These are phyloP conservation scores for Blastocystis sp. DNA, from an alignment of 352 stramenopile genomes.

Conservation along the genomic window DNA sequence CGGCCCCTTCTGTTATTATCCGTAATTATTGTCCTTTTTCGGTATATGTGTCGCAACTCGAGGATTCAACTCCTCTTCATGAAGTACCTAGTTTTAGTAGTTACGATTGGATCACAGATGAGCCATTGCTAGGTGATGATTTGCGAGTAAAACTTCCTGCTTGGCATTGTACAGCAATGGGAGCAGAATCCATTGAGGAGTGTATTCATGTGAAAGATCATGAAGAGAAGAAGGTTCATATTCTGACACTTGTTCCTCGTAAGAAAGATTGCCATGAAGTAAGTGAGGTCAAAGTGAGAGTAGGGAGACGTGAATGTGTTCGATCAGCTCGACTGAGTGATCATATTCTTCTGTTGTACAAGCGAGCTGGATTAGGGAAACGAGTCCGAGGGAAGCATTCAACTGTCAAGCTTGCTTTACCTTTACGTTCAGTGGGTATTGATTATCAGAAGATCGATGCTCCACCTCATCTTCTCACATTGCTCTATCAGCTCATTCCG, in stretches of 20 bases:
- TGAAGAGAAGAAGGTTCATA: background rate
- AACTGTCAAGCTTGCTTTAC: conserved; percentile 11
- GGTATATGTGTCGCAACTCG: background rate
- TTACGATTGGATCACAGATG: background rate
- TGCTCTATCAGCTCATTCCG: background rate
- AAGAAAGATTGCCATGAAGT: conserved; percentile 29
- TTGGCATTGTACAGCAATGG: background rate
- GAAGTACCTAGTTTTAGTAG: background rate
- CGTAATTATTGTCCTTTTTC: conserved; percentile 42
- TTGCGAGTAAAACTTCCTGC: background rate
- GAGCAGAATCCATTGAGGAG: background rate
- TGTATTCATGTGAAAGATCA: background rate
- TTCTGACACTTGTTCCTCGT: background rate
- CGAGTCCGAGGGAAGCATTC: conserved; percentile 1
- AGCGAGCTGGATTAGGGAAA: background rate
- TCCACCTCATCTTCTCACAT: background rate
- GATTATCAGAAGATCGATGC: background rate
- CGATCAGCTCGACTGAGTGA: conserved; percentile 5
- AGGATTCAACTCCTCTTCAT: background rate
- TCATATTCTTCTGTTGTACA: conserved; percentile 22
- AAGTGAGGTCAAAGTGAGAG: background rate
- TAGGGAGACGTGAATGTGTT: background rate
- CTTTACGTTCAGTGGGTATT: background rate
- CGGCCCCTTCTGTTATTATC: background rate
- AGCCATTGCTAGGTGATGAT: background rate